Evolutionary conservation across 257 asterid genomes (phyloP).

Genomic region (Anisodus tanguticus): DNA sequence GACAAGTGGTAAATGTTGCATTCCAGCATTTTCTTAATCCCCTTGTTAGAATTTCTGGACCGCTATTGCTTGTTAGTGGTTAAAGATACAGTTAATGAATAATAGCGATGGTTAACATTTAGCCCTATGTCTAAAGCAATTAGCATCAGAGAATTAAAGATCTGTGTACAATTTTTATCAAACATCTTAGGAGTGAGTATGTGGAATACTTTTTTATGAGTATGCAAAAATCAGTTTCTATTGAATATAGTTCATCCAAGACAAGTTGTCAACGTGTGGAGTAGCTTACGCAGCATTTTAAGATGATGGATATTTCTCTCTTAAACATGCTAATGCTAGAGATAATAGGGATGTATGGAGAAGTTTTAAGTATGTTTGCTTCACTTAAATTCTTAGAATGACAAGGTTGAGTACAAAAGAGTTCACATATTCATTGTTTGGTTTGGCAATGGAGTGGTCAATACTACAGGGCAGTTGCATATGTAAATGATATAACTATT

Average conservation of each 20-base stretch:
- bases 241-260: neutral
- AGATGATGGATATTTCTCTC: neutral
- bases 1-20: neutral
- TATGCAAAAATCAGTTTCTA: neutral
- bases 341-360: neutral
- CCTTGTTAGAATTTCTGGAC: neutral
- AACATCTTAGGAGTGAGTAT: neutral
- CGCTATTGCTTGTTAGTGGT: neutral
- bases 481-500: neutral
- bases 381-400: neutral
- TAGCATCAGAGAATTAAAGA: neutral
- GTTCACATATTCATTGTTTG: neutral
- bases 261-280: conserved; percentile 12
- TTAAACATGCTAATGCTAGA: neutral
- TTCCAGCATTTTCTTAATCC: neutral
- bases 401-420: neutral
- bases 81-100: neutral
- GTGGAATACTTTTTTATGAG: neutral
- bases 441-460: neutral
- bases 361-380: neutral
- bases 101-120: neutral
- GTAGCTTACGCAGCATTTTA: neutral
- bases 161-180: neutral
- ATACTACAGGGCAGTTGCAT: neutral
- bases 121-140: conserved; percentile 10